Conservation (phyloP, 768 basidiomycete genomes). For the Mrakia frigida region DNA sequence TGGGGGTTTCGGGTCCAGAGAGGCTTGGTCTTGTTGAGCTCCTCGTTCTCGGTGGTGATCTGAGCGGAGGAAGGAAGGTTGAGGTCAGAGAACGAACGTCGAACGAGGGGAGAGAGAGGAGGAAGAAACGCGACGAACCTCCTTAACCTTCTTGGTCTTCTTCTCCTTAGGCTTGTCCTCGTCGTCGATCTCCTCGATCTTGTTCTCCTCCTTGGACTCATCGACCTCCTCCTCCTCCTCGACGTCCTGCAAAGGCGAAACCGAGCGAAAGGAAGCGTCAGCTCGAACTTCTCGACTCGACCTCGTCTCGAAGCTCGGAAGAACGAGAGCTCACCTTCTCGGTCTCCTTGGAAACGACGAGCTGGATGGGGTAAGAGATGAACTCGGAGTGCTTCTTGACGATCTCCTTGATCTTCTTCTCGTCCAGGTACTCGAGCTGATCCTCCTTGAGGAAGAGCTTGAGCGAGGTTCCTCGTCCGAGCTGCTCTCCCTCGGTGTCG, state of each 20-base stretch:
- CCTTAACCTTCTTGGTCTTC: slow-evolving; percentile 92
- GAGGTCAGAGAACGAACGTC: background rate
- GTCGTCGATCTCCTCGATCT: slow-evolving; percentile 65
- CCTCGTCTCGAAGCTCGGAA: background rate
- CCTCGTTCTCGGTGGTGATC: slow-evolving; percentile 79
- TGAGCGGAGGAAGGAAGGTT: background rate
- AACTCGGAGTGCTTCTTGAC: slow-evolving; percentile 99
- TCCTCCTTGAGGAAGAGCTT: slow-evolving; percentile 95
- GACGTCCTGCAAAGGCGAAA: slow-evolving; percentile 35
- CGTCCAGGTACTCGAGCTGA: slow-evolving; percentile 97
- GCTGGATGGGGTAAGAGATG: slow-evolving; percentile 98
- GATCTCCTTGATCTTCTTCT: slow-evolving; percentile 98
- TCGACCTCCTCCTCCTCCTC: slow-evolving; percentile 68
- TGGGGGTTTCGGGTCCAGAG: slow-evolving; percentile 97
- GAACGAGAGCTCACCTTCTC: slow-evolving; percentile 68
- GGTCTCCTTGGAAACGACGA: slow-evolving; percentile 97
- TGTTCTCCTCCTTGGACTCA: slow-evolving; percentile 56
- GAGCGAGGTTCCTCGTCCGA: slow-evolving; percentile 91
- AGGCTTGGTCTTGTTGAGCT: slow-evolving; percentile 99
- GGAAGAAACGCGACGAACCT: slow-evolving; percentile 40
- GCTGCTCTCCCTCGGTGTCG: slow-evolving; percentile 79
- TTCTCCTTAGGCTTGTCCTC: slow-evolving; percentile 74
- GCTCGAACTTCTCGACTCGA: background rate
- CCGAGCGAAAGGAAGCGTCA: background rate
- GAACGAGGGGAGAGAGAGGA: background rate